phyloP scores from a whole-genome alignment of 108 stramenopile species.

The Nannochloropsis salina region DNA sequence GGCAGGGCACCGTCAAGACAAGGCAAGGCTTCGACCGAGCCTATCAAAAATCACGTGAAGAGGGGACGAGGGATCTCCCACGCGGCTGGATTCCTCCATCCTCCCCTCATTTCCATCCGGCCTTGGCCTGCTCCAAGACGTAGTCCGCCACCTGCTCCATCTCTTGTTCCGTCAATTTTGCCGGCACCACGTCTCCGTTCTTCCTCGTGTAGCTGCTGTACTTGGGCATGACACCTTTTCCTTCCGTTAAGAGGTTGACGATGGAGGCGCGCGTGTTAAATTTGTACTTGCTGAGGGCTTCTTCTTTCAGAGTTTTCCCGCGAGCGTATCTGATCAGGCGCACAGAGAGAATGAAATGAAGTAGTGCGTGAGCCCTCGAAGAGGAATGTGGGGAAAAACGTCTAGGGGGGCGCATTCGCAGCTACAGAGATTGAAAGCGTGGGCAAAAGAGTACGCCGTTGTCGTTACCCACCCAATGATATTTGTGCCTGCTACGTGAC shows the following conservation, averaged over 20 bases:
- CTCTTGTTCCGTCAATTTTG: slow-evolving; percentile 20
- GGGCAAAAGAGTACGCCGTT: too few relatives aligned
- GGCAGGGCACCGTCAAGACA: neutral
- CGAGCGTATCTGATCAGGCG: neutral
- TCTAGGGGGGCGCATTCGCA: too few relatives aligned
- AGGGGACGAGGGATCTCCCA: neutral
- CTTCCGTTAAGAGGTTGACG: neutral
- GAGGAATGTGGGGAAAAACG: too few relatives aligned
- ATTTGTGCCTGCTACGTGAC: neutral
- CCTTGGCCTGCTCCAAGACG: neutral
- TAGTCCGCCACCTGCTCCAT: neutral
- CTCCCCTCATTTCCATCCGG: neutral
- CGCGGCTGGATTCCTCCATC: neutral
- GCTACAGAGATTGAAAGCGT: too few relatives aligned
- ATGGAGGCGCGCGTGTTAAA: neutral
- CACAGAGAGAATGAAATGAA: too few relatives aligned
- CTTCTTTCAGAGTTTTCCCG: slow-evolving; percentile 5
- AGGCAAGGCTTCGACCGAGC: neutral
- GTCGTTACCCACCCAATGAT: neutral
- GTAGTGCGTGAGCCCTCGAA: too few relatives aligned
- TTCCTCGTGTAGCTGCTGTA: slow-evolving; percentile 5
- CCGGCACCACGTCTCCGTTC: neutral
- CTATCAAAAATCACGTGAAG: neutral
- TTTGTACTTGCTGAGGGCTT: neutral
- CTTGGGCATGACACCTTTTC: slow-evolving; percentile 9